Conservation (phyloP, 805 yeast species). For the Starmera caribaea region DNA sequence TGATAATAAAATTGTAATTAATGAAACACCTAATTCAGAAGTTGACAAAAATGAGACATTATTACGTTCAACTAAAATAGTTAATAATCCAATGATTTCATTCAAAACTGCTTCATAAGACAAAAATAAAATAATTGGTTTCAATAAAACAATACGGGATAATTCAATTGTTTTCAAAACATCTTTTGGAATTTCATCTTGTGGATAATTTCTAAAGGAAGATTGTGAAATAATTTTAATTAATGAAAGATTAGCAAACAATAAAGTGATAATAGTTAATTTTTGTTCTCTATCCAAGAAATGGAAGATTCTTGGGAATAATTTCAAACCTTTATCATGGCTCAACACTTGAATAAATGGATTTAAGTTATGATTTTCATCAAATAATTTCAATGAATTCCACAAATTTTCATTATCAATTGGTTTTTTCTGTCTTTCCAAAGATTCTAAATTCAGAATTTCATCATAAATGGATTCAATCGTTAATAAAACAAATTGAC, state of each 20-base stretch:
- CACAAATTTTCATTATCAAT: slow-evolving; percentile 48
- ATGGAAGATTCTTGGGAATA: slow-evolving; percentile 81
- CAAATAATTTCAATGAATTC: slow-evolving; percentile 70
- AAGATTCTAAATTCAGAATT: slow-evolving; percentile 71
- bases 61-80: slow-evolving; percentile 59
- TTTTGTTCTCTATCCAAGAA: slow-evolving; percentile 71
- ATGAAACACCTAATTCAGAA: slow-evolving; percentile 75
- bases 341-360: slow-evolving; percentile 79
- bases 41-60: slow-evolving; percentile 44
- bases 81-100: slow-evolving; percentile 69
- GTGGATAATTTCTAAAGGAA: slow-evolving; percentile 57
- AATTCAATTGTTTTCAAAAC: slow-evolving; percentile 56
- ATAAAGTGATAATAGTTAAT: slow-evolving; percentile 62
- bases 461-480: slow-evolving; percentile 74
- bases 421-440: slow-evolving; percentile 46
- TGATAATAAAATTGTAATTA: slow-evolving; percentile 82
- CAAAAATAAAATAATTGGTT: slow-evolving; percentile 72
- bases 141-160: slow-evolving; percentile 73
- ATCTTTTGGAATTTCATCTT: slow-evolving; percentile 42
- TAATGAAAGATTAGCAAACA: slow-evolving; percentile 73
- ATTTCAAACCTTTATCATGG: slow-evolving; percentile 80
- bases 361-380: slow-evolving; percentile 37
- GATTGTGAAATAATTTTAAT: slow-evolving; percentile 72
- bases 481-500: slow-evolving; percentile 49
- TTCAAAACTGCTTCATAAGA: slow-evolving; percentile 68